Base-by-base conservation (phyloP, 164 flowering plant genomes). In the Santalum album region DNA sequence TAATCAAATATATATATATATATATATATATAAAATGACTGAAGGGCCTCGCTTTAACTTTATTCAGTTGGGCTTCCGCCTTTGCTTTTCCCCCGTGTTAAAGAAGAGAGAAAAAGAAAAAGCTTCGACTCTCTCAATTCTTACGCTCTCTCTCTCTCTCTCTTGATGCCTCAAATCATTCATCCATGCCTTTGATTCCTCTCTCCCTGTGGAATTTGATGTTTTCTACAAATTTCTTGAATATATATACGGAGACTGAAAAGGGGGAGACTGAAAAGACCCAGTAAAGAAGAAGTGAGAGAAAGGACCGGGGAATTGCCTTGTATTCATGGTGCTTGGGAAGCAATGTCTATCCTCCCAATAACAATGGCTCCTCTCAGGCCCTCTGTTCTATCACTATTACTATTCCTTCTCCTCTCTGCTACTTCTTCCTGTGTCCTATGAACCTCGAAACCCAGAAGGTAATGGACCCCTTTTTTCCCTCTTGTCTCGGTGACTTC, bases 401-500 rank as follows among this genome's bases (percentile, higher is more conserved):
- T 64, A 19, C 34, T 57, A 51, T 39, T 73, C 60, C 59, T 53
- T 22, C 52, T 59, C 32, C 57, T 69, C 54, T 70, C 58, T 46
- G 63, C 47, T 58, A 4, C 19, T 62, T 22, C 59, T 43, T 11
- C 72, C 75, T 55, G 46, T 68, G 55, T 75, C 86, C 7, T 84
- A 67, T 47, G 90, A 83, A 57, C 79, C 86, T 62, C 71, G 87
- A 10, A 90, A 83, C 69, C 90, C 65, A 35, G 95, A 90, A 83
- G 97, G 97, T 89, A 20, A 20, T n/a, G 2, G n/a, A n/a, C 23
- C 25, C 10, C 21, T n/a, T 4, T 10, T 46, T 46, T 23, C 15
- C 18, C 50, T 3, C 5, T 22, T 19, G 7, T 23, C 18, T 46
- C 47, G n/a, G 6, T 4, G 47, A 16, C 3, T 19, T 46, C 16